A percentile compares a stretch with the other conserved stretches of the same genome.
phyloP scores from a whole-genome alignment of 2,329 filamentous ascomycete species.

The Sclerotinia spermophila region DNA sequence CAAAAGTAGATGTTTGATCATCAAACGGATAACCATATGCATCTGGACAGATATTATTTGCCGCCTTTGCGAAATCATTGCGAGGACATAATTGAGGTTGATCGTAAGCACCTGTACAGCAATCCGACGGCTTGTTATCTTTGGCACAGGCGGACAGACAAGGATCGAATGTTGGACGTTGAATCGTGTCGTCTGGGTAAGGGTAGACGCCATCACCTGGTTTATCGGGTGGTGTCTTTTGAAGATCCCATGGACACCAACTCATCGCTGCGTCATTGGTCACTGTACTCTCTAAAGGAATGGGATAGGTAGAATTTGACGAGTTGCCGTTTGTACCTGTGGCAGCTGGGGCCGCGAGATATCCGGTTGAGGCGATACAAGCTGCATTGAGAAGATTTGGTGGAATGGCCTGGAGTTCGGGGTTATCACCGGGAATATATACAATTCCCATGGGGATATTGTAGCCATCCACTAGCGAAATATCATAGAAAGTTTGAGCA shows the following conservation, averaged over 20 bases:
- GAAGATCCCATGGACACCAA: conserved; percentile 82
- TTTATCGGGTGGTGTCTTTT: conserved; percentile 62
- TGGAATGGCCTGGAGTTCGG: conserved; percentile 58
- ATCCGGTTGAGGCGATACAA: conserved; percentile 68
- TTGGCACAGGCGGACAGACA: conserved; percentile 75
- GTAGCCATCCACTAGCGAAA: conserved; percentile 81
- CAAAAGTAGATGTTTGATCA: conserved; percentile 57
- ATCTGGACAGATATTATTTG: conserved; percentile 76
- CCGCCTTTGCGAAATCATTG: conserved; percentile 62
- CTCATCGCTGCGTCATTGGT: conserved; percentile 54
- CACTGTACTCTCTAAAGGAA: conserved; percentile 61
- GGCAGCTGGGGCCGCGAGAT: conserved; percentile 52
- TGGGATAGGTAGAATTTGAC: conserved; percentile 63
- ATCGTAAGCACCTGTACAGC: conserved; percentile 69
- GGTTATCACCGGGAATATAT: conserved; percentile 58
- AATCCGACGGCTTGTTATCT: conserved; percentile 63
- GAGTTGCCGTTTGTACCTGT: conserved; percentile 48
- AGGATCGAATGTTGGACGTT: conserved; percentile 69
- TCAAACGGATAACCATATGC: conserved; percentile 75
- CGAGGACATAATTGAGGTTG: conserved; percentile 61
- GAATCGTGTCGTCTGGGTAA: conserved; percentile 72
- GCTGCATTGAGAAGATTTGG: conserved; percentile 73
- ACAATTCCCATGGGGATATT: conserved; percentile 68
- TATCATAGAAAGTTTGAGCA: conserved; percentile 74
- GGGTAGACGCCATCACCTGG: conserved; percentile 75